Evolutionary conservation across 371 early-diverging fungal genomes (phyloP).

Genomic region (Lichtheimia ornata): DNA sequence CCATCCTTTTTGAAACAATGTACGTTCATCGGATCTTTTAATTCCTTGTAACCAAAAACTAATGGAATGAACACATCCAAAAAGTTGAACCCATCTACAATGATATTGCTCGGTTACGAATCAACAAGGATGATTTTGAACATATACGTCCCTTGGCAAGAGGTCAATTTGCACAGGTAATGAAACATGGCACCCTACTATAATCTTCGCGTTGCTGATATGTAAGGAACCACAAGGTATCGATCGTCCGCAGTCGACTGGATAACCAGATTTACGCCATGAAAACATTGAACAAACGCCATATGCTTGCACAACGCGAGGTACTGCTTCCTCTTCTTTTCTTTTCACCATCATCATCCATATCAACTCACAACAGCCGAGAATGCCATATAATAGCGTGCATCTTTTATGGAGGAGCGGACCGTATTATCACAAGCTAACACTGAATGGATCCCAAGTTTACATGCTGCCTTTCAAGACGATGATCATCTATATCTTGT

Average conservation of each 20-base stretch:
- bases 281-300: constrained; percentile 91
- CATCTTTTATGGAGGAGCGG: constrained; percentile 90
- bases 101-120: constrained; percentile 59
- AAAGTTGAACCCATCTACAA: constrained; percentile 64
- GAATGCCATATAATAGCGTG: constrained; percentile 51
- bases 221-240: constrained; percentile 9
- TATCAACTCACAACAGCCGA: background rate
- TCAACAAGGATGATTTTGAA: constrained; percentile 87
- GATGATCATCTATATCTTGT: constrained; percentile 85
- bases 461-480: constrained; percentile 95
- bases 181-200: background rate
- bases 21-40: constrained; percentile 4
- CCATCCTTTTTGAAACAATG: constrained; percentile 14
- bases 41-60: background rate
- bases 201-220: background rate
- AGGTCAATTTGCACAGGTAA: constrained; percentile 91
- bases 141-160: constrained; percentile 84
- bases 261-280: constrained; percentile 75
- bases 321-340: constrained; percentile 34
- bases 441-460: constrained; percentile 71
- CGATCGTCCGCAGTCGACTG: constrained; percentile 38
- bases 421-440: constrained; percentile 76
- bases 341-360: background rate
- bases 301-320: constrained; percentile 81
- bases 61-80: background rate